phyloP scores from a whole-genome alignment of 2,329 filamentous ascomycete species.

The Hirsutella thompsonii region DNA sequence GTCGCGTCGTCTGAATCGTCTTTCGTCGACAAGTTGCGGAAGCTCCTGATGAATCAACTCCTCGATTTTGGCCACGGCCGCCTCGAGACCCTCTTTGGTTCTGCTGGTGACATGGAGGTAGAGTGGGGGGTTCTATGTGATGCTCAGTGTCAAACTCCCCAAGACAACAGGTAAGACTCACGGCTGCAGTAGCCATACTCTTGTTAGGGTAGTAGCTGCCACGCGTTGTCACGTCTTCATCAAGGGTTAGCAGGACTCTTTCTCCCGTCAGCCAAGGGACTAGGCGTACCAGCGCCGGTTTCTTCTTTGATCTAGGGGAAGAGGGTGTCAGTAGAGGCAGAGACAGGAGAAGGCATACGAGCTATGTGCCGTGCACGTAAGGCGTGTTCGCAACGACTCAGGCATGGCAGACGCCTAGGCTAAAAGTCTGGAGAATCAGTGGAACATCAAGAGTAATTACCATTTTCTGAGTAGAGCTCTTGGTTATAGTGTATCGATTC shows the following conservation, averaged over 20 bases:
- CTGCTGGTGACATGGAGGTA: conserved; percentile 95
- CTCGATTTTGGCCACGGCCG: conserved; percentile 77
- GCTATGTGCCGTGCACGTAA: conserved; percentile 63
- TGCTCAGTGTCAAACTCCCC: conserved; percentile 1
- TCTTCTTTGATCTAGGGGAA: conserved; percentile 97
- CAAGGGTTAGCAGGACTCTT: conserved; percentile 35
- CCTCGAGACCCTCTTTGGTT: conserved; percentile 79
- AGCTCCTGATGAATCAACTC: conserved; percentile 94
- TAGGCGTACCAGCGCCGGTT: conserved; percentile 95
- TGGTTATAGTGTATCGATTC: conserved; percentile 93
- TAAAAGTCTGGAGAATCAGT: conserved; percentile 24
- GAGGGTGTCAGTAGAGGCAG: conserved; percentile 90
- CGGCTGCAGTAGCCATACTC: conserved; percentile 86
- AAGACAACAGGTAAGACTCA: conserved; percentile 34
- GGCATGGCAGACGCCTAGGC: conserved; percentile 21
- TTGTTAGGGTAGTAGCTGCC: conserved; percentile 97
- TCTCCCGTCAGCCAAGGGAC: conserved; percentile 13
- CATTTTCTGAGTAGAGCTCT: conserved; percentile 97
- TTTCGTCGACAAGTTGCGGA: conserved; percentile 87
- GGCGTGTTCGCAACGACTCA: conserved; percentile 40
- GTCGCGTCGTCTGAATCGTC: conserved; percentile 77
- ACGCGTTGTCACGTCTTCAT: conserved; percentile 89
- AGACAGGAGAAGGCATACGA: conserved; percentile 47
- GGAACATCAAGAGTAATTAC: conserved; percentile 62
- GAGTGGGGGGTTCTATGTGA: conserved; percentile 67